Evolutionary conservation across 257 asterid genomes (phyloP), one percentile per base, ranked within the genome.

Genomic region (Penstemon davidsonii): DNA sequence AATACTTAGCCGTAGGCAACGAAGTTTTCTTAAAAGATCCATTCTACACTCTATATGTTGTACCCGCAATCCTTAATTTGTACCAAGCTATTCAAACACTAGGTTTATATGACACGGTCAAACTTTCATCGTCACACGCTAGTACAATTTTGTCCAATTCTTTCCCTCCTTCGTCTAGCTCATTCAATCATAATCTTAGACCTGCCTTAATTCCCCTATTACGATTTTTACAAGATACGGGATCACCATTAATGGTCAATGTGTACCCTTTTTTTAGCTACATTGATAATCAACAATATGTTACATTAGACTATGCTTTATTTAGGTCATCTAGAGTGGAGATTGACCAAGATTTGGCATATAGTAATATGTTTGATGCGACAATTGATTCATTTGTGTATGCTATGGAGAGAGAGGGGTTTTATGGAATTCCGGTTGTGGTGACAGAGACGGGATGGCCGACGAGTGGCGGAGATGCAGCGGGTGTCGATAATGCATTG

Each of bases 361-460:
- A 89, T 15, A 79, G 63, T 8, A 89, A 82, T 71, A 75, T 84
- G 84, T 85, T 85, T 42, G 96, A 87, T 42, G 86, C 92, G 3
- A 76, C 88, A 4, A 43, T 89, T 38, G 95, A 89, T 54, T 88
- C 93, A 0, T 90, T 85, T 43, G 79, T 84, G 18, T 76, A 85
- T 50, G 90, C 96, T 0, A 84, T 85, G 91, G 95, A 89, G 78
- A 87, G 80, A 75, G 90, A 82, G 70, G 96, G 92, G 51, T 89
- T 83, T 15, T 33, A 45, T 0, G 85, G 80, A 61, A 79, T 89
- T 5, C 88, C 85, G 12, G 81, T 87, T 70, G 84, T 82, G 79
- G 96, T 89, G 78, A 82, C 89, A 50, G 95, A 87, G 81, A 87
- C 92, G 1, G 95, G 96, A 40, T 89, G 95, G 96, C 92, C 95